A percentile compares a stretch with the other conserved stretches of the same genome.
Conservation (phyloP, 202 grass and related monocot genomes). For the Eragrostis tef region DNA sequence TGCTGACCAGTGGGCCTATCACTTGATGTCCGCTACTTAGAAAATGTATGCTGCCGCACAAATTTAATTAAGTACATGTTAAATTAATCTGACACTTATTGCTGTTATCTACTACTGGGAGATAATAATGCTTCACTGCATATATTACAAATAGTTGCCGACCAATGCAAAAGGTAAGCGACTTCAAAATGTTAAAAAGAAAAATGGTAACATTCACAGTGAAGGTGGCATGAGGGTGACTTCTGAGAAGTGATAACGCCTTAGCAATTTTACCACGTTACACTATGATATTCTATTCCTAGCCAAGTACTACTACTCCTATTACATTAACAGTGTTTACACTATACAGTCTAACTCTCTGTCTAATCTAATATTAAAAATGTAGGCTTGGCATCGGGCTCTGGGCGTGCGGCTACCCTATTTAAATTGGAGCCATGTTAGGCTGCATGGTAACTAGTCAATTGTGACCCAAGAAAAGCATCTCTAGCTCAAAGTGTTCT, state of each 20-base stretch:
- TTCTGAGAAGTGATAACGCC: constrained; percentile 27
- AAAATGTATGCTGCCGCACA: too few relatives aligned
- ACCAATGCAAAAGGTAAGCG: too few relatives aligned
- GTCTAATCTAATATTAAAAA: constrained; percentile 34
- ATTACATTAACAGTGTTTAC: constrained; percentile 37
- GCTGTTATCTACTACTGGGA: too few relatives aligned
- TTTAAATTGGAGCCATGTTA: constrained; percentile 49
- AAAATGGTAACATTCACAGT: not conserved
- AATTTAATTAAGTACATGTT: too few relatives aligned
- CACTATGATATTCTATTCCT: constrained; percentile 11
- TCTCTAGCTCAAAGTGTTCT: constrained; percentile 33
- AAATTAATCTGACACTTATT: too few relatives aligned
- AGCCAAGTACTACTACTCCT: not conserved
- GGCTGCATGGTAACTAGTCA: constrained; percentile 47
- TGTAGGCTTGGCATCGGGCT: constrained; percentile 57
- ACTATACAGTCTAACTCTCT: constrained; percentile 25
- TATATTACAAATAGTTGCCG: too few relatives aligned
- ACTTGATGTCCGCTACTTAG: too few relatives aligned
- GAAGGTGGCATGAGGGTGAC: not conserved
- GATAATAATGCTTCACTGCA: too few relatives aligned
- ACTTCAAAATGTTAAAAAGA: not conserved
- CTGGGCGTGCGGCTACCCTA: constrained; percentile 35
- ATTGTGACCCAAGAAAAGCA: constrained; percentile 47
- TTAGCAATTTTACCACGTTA: constrained; percentile 46
- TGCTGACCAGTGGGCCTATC: too few relatives aligned